Evolutionary conservation across 306 rosid species (phyloP), one percentile per base, ranked within the genome.

Genomic region (Castanea crenata): DNA sequence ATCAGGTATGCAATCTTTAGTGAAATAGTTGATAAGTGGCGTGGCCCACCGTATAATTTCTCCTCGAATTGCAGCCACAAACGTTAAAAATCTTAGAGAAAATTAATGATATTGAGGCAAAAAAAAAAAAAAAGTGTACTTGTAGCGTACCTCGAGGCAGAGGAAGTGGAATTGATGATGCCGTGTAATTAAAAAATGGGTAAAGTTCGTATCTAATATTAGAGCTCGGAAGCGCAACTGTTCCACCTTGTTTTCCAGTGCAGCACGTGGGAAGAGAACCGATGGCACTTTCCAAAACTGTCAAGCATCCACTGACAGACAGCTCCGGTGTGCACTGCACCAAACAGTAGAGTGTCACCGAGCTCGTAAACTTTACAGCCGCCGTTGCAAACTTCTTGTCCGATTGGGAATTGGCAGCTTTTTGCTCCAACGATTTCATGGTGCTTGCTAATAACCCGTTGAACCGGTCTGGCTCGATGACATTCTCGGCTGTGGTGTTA

Each of bases 261-360:
- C 91, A 87, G 70, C 88, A 86, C 81, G 55, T 73, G 0, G 89
- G 89, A 76, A 88, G 77, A 62, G 51, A 52, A 1, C 85, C 85
- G 16, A 86, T 72, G 55, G 88, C 89, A 29, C 88, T 84, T 38
- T 73, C 69, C 55, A 88, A 80, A 62, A 83, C 82, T 85, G 76
- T 84, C n/a, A 13, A 74, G 72, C 90, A 84, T 3, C 38, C 70
- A 20, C 25, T 71, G 19, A 9, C 12, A 5, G 79, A 16, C 62
- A 79, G 18, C 15, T 81, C 86, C 1, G 88, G 86, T 5, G 80
- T 72, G 78, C 90, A 81, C 84, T 79, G 84, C 11, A 56, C 86
- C 32, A 88, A 11, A 1, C 80, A 76, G 54, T 88, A 84, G 19
- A 88, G 41, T 0, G 74, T 86, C 80, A 23, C 71, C 0, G 78